Percentiles rank a stretch among this genome's conserved stretches.
phyloP scores from a whole-genome alignment of 2,329 filamentous ascomycete genomes.

The Pseudonectria buxi region DNA sequence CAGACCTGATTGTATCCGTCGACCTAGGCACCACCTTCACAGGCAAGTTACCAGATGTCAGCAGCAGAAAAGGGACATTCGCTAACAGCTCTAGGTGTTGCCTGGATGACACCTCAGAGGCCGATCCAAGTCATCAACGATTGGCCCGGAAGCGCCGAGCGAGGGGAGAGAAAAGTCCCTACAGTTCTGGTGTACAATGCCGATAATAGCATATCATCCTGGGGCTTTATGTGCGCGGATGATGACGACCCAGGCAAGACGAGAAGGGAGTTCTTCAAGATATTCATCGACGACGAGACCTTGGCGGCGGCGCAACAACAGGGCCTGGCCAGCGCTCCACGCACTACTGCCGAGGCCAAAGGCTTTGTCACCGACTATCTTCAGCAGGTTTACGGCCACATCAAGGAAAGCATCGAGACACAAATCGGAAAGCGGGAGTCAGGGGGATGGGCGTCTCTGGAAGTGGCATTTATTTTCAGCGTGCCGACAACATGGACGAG shows the following conservation, averaged over 20 bases:
- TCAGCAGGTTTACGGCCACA: slow-evolving; percentile 39
- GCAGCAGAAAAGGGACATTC: not conserved
- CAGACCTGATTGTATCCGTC: slow-evolving; percentile 36
- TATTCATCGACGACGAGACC: slow-evolving; percentile 42
- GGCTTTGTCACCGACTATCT: slow-evolving; percentile 44
- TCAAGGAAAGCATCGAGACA: slow-evolving; percentile 38
- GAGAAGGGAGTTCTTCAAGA: slow-evolving; percentile 48
- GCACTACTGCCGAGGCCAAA: slow-evolving; percentile 35
- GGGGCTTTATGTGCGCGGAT: slow-evolving; percentile 47
- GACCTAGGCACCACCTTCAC: slow-evolving; percentile 42
- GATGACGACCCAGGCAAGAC: slow-evolving; percentile 33
- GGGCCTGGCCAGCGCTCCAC: slow-evolving; percentile 37
- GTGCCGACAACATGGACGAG: slow-evolving; percentile 51
- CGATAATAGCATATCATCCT: slow-evolving; percentile 37
- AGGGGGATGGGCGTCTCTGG: slow-evolving; percentile 37
- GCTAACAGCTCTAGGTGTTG: slow-evolving; percentile 23
- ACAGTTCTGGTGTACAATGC: slow-evolving; percentile 43
- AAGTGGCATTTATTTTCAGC: slow-evolving; percentile 48
- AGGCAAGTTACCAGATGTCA: slow-evolving; percentile 19
- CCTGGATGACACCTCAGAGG: slow-evolving; percentile 31
- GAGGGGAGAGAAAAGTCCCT: slow-evolving; percentile 49
- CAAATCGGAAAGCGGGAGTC: slow-evolving; percentile 30
- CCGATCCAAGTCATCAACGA: slow-evolving; percentile 42
- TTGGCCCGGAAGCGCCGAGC: slow-evolving; percentile 47
- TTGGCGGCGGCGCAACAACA: slow-evolving; percentile 35